Evolutionary conservation across 202 grass and related monocot genomes (phyloP).

Genomic region (Bolboschoenoplectus hybrid): DNA sequence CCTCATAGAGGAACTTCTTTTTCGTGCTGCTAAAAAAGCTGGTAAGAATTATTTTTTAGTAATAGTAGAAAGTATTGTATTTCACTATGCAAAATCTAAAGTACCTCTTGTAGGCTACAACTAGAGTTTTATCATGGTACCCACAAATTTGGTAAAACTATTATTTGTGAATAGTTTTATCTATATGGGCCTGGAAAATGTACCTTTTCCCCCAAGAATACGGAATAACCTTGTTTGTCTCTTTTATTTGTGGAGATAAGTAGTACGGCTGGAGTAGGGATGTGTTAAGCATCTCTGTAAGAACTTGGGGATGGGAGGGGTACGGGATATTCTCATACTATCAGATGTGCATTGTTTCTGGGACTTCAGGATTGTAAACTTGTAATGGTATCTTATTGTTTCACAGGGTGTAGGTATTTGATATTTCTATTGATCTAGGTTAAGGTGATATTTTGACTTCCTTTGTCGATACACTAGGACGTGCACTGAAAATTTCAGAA

Average conservation of each 20-base stretch:
- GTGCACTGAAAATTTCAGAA: background rate
- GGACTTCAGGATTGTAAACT: background rate
- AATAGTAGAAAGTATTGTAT: slow-evolving; percentile 14
- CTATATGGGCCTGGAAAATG: background rate
- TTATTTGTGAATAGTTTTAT: background rate
- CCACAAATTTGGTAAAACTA: background rate
- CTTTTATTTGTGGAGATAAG: background rate
- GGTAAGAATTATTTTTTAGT: slow-evolving; percentile 52
- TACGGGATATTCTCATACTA: slow-evolving; percentile 5
- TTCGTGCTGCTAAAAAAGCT: slow-evolving; percentile 86
- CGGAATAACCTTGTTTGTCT: too few relatives aligned
- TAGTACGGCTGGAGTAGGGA: background rate
- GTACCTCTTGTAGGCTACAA: background rate
- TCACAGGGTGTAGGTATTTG: background rate
- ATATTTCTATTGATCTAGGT: background rate
- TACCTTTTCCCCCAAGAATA: background rate
- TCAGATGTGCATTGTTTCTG: background rate
- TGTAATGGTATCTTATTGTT: background rate
- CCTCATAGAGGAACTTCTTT: slow-evolving; percentile 93
- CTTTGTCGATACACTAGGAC: background rate
- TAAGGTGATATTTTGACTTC: background rate
- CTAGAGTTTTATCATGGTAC: background rate
- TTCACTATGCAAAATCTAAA: slow-evolving; percentile 3
- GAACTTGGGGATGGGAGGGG: background rate
- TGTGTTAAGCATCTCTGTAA: background rate